These are phyloP conservation scores for Tilletia walkeri DNA, from an alignment of 1,284 basidiomycete genomes.

Conservation along the genomic window DNA sequence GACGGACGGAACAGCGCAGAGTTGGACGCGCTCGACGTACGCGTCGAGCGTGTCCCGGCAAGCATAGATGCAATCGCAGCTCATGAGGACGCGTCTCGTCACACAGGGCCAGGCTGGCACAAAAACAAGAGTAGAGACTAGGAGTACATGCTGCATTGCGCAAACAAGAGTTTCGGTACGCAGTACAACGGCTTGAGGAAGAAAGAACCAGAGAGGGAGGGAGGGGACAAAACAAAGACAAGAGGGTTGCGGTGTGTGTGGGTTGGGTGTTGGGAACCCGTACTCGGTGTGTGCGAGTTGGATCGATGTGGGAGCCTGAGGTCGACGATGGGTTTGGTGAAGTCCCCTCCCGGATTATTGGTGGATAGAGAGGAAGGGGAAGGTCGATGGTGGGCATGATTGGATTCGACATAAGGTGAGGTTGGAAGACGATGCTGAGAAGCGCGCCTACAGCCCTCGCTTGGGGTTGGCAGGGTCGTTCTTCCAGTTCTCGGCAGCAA, in stretches of 20 bases:
- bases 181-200: neutral
- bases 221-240: neutral
- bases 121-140: neutral
- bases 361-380: neutral
- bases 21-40: too few relatives aligned
- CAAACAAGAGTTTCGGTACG: neutral
- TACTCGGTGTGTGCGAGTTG: too few relatives aligned
- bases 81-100: too few relatives aligned
- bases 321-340: too few relatives aligned
- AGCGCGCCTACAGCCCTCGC: constrained; percentile 18
- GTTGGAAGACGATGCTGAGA: neutral
- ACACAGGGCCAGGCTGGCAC: neutral
- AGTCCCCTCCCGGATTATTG: too few relatives aligned
- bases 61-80: too few relatives aligned
- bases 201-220: neutral
- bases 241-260: neutral
- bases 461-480: constrained; percentile 41
- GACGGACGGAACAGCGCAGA: too few relatives aligned
- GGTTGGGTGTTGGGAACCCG: too few relatives aligned
- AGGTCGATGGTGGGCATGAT: neutral
- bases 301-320: too few relatives aligned
- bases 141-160: constrained; percentile 2
- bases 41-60: too few relatives aligned
- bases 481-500: constrained; percentile 39
- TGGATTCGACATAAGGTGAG: neutral